These are phyloP conservation scores for Mycena maculata DNA, from an alignment of 768 basidiomycete species.

Conservation along the genomic window DNA sequence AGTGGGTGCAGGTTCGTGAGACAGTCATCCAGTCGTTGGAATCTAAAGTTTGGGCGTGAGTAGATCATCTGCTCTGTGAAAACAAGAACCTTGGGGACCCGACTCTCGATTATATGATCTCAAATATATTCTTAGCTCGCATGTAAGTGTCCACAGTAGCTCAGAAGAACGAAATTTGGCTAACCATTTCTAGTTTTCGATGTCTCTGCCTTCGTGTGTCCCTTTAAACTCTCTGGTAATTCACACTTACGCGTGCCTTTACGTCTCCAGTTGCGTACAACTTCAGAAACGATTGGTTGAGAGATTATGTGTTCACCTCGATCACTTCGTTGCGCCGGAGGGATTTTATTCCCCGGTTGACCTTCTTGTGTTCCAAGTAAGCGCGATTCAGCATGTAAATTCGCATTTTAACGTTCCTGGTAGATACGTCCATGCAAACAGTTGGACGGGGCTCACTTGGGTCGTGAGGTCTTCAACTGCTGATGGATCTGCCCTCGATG, in stretches of 20 bases:
- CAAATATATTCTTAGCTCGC: slow-evolving; percentile 55
- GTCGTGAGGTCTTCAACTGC: slow-evolving; percentile 41
- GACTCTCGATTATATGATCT: slow-evolving; percentile 33
- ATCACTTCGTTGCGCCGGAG: slow-evolving; percentile 15
- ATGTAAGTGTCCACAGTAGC: slow-evolving; percentile 52
- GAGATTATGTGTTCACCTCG: neutral
- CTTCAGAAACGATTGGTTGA: slow-evolving; percentile 3
- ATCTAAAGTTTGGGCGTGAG: neutral
- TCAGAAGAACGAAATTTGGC: neutral
- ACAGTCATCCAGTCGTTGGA: too few species aligned
- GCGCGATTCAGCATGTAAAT: neutral
- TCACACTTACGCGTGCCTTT: neutral
- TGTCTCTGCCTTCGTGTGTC: slow-evolving; percentile 55
- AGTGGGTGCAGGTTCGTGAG: slow-evolving; percentile 40
- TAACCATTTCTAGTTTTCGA: slow-evolving; percentile 51
- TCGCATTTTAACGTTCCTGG: neutral
- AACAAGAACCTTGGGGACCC: slow-evolving; percentile 31
- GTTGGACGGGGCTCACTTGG: slow-evolving; percentile 39
- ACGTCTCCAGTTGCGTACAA: slow-evolving; percentile 15
- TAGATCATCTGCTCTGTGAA: slow-evolving; percentile 46
- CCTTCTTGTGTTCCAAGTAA: slow-evolving; percentile 8
- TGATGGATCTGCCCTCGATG: slow-evolving; percentile 36
- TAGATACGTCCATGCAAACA: slow-evolving; percentile 27
- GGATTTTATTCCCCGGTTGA: slow-evolving; percentile 13
- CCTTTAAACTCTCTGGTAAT: neutral